Percentiles rank a stretch among this genome's conserved stretches.
Conservation (phyloP, 768 basidiomycete genomes). For the Sutorius australiensis region DNA sequence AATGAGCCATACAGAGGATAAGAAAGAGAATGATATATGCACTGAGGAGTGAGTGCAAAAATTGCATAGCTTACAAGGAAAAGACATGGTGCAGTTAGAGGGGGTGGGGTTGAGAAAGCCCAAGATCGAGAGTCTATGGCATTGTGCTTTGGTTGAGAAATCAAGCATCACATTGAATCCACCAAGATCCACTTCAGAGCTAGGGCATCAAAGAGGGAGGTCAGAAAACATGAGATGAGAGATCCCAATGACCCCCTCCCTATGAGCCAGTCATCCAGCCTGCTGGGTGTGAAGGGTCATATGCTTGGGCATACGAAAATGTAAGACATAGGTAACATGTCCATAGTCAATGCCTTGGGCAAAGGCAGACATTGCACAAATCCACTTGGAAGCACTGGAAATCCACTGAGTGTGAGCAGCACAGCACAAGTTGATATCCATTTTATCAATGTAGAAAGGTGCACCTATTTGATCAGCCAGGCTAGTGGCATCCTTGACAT, state of each 20-base stretch:
- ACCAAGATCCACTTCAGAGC: background rate
- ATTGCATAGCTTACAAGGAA: too few species aligned
- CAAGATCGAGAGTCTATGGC: background rate
- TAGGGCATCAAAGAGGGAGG: background rate
- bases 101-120: too few species aligned
- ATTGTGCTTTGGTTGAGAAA: background rate
- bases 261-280: background rate
- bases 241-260: background rate
- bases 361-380: constrained; percentile 3
- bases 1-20: too few species aligned
- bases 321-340: constrained; percentile 1
- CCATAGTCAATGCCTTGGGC: constrained; percentile 7
- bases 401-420: background rate
- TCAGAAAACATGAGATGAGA: constrained; percentile 1
- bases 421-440: background rate
- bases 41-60: too few species aligned
- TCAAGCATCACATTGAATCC: background rate
- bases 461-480: background rate
- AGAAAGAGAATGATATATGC: too few species aligned
- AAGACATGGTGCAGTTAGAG: too few species aligned
- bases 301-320: constrained; percentile 5
- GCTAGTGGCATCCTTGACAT: background rate
- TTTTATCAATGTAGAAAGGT: background rate
- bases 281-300: constrained; percentile 3
- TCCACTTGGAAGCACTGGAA: background rate